Evolutionary conservation across 1,284 basidiomycete genomes (phyloP), one percentile per base, ranked within the genome.

Genomic region (Sanguinoderma infundibulare): DNA sequence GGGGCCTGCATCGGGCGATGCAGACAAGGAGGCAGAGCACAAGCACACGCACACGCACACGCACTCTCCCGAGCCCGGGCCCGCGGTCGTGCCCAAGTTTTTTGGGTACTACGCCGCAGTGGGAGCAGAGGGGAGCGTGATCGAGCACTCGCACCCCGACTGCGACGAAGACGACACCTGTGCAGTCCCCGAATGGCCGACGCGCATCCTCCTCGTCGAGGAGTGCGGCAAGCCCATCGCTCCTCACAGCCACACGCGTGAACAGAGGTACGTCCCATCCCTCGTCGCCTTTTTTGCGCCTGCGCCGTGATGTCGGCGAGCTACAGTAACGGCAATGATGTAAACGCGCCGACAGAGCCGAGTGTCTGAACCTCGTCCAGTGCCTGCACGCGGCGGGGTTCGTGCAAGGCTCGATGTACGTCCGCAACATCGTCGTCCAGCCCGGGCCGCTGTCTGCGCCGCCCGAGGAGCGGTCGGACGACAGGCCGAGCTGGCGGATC

Each of bases 1-100:
- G n/a, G n/a, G n/a, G n/a, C n/a, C n/a, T n/a, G n/a, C n/a, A n/a
- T n/a, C n/a, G n/a, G n/a, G n/a, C n/a, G n/a, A n/a, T n/a, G n/a
- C n/a, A n/a, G n/a, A n/a, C n/a, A n/a, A n/a, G n/a, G n/a, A n/a
- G n/a, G n/a, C n/a, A n/a, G n/a, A n/a, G n/a, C n/a, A n/a, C n/a
- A n/a, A n/a, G n/a, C n/a, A n/a, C n/a, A n/a, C n/a, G n/a, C n/a
- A n/a, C 35, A 38, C 36, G 36, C 15, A n/a, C 15, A 38, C 36
- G 7, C 15, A 38, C 10, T 3, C 4, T n/a, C 8, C 15, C 15
- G 7, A 7, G 4, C 6, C 36, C 36, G 15, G 15, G 15, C 61
- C 56, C 5, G 74, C 83, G 0, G 63, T 84, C 24, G 79, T 83
- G 3, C 83, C 84, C 14, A 83, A 83, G 66, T 86, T 80, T 67